Evolutionary conservation across 768 basidiomycete genomes (phyloP), one percentile per base, ranked within the genome.

Genomic region (Suillus americanus): DNA sequence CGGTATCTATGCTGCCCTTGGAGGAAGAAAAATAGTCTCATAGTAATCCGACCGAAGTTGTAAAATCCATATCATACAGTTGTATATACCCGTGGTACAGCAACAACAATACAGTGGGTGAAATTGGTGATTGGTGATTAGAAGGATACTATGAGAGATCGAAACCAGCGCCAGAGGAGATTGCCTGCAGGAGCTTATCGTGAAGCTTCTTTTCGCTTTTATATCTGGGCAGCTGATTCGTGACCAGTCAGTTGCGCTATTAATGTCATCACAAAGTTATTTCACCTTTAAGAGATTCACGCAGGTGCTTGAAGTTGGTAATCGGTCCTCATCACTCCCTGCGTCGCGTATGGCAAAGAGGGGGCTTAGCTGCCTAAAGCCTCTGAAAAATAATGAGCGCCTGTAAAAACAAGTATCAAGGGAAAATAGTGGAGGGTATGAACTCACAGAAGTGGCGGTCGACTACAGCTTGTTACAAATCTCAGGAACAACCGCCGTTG

Each of bases 381-480:
- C 93, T 3, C 90, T 91, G 68, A 5, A 59, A 43, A 54, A 20
- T 16, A 13, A 59, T 59, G 38, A 40, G 25, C 3, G 5, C 25
- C 10, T 59, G 33, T 16, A 35, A 59, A 5, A 23, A 4, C 25
- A 37, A 62, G 20, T 25, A 55, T 43, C 55, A 33, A 54, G 37
- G n/a, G 40, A 38, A 23, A 28, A 16, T 33, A 18, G 25, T 30
- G 18, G n/a, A 51, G n/a, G 7, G 2, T 23, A 33, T 18, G 25
- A 35, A 80, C 90, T 69, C 68, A 93, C 89, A 96, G 80, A 33
- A 98, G 78, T 0, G 95, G 96, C 0, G 96, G 94, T 18, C 94
- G 83, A 70, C 92, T 90, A 70, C 94, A 95, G 67, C 92, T 94
- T 20, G 97, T 98, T 23, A 95, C 97, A 70, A 99, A 99, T 16